Base-by-base conservation (phyloP, 2,329 filamentous ascomycete genomes). In the Keithomyces neogunnii region DNA sequence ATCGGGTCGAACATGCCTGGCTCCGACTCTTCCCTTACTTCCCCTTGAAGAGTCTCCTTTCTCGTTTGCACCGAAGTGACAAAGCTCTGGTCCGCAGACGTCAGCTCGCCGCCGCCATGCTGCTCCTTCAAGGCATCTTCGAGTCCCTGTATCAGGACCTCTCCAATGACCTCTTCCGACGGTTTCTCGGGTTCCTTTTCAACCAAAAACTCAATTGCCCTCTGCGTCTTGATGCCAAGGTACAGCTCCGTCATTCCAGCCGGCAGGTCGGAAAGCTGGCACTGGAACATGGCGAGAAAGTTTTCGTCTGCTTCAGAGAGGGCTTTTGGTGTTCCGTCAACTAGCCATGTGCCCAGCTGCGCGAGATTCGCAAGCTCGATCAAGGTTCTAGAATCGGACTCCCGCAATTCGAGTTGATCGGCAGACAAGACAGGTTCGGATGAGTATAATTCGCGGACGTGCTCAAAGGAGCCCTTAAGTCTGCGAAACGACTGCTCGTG, bases 131-230 rank as follows among this genome's bases (percentile, higher is more conserved):
- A 58, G 44, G 69, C 67, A 9, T 73, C 71, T 30, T 85, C 74
- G 2, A 87, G 65, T 4, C 85, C 71, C 7, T 75, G 69, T 5
- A 76, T 72, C 36, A 88, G 73, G 3, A 80, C 72, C 49, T 81
- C 76, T 9, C 76, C 74, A 13, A 85, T 62, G 19, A 76, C 68
- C 13, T 81, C 76, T 11, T 80, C 78, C 11, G 72, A 68, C 13
- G 61, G 60, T 48, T 80, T 66, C 13, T 73, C 76, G 50, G 76
- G 78, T 1, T 73, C 69, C 46, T 77, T 65, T 5, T 68, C 69
- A 42, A 75, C 69, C 26, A 85, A 68, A 9, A 73, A 72, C 45
- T 76, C 69, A 53, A 86, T 81, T 47, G 84, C 66, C 52, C 67
- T 61, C 47, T 75, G 73, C 0, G 72, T 73, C 58, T 74, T 77